Evolutionary conservation across 2,329 filamentous ascomycete species (phyloP).

Genomic region (Cryphonectria naterciae): DNA sequence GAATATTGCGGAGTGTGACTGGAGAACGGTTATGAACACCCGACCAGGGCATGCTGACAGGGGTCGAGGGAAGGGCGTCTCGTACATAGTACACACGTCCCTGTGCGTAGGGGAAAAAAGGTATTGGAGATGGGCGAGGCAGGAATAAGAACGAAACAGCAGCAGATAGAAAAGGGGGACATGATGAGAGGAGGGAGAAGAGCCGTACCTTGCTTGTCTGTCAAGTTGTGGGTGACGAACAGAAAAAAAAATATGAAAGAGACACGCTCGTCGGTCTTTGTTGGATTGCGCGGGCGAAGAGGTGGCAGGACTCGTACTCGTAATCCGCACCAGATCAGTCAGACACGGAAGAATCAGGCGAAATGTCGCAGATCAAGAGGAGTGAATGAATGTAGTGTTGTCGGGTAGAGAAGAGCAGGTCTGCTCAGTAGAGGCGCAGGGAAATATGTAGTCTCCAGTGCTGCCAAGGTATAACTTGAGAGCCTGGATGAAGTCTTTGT

Average conservation of each 20-base stretch:
- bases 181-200: background rate
- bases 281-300: background rate
- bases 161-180: background rate
- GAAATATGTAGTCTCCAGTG: background rate
- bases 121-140: background rate
- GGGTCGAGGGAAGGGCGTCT: slow-evolving; percentile 4
- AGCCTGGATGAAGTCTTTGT: background rate
- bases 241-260: background rate
- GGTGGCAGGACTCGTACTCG: background rate
- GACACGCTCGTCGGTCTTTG: background rate
- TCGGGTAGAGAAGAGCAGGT: slow-evolving; percentile 2
- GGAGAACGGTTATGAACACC: slow-evolving; percentile 4
- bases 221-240: background rate
- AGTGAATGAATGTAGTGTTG: background rate
- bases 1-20: slow-evolving; percentile 10
- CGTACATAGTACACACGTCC: background rate
- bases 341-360: slow-evolving; percentile 7
- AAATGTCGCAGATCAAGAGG: background rate
- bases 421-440: slow-evolving; percentile 6
- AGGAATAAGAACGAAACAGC: too few species aligned
- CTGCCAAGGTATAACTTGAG: background rate
- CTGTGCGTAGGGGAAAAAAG: background rate
- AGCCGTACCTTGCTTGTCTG: slow-evolving; percentile 4
- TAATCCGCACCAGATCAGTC: background rate
- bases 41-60: slow-evolving; percentile 9